Conservation (phyloP, 345 rosid species). For the Ricinus communis region DNA sequence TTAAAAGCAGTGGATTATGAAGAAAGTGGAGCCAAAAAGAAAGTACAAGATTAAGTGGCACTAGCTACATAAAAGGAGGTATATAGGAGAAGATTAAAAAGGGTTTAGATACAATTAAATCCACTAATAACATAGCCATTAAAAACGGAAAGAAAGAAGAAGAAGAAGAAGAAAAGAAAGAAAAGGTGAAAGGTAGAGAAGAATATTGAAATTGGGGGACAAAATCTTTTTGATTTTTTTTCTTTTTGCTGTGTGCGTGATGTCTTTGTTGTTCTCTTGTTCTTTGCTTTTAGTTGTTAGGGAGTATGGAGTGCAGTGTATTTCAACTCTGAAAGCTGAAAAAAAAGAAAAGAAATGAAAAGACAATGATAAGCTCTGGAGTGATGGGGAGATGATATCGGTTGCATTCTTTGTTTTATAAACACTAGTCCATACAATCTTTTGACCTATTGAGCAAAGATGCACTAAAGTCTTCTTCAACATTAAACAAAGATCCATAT, state of each 20-base stretch:
- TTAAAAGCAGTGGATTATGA: neutral
- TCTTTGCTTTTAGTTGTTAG: conserved; percentile 36
- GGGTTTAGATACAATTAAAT: conserved; percentile 35
- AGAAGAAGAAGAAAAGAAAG: too few relatives aligned
- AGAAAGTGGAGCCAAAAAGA: conserved; percentile 14
- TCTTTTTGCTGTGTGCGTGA: too few relatives aligned
- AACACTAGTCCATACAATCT: conserved; percentile 10
- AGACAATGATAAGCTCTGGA: neutral
- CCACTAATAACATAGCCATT: conserved; percentile 27
- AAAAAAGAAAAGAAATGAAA: conserved; percentile 6
- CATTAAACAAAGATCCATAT: neutral
- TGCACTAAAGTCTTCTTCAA: neutral
- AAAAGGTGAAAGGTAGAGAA: conserved; percentile 17
- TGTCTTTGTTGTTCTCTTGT: conserved; percentile 37
- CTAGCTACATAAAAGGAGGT: conserved; percentile 25
- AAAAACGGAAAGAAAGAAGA: conserved; percentile 15
- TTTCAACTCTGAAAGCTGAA: conserved; percentile 29
- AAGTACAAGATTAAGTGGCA: conserved; percentile 22
- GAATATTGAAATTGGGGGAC: conserved; percentile 44
- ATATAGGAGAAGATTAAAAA: conserved; percentile 26
- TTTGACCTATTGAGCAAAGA: conserved; percentile 23
- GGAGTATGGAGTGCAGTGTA: conserved; percentile 23
- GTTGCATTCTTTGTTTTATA: conserved; percentile 19
- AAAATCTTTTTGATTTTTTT: conserved; percentile 40
- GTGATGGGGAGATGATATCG: conserved; percentile 9